Percentiles rank a stretch among this genome's conserved stretches.
Conservation (phyloP, 306 rosid species). For the Citrullus mucosospermus region DNA sequence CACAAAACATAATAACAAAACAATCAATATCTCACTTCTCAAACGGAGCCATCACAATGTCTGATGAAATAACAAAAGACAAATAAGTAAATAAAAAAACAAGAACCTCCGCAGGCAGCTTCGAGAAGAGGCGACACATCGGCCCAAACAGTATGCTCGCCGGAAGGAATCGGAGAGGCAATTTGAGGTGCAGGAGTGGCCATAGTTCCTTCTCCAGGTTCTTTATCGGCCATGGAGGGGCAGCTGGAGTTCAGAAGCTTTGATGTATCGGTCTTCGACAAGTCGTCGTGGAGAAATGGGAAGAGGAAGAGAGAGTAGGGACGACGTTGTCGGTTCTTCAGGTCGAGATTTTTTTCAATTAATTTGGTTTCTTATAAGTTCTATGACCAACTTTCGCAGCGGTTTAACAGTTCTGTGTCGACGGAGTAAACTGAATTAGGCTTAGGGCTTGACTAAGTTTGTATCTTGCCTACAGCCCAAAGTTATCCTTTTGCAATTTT, state of each 20-base stretch:
- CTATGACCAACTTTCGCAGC: neutral
- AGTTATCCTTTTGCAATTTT: no score
- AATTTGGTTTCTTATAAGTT: neutral
- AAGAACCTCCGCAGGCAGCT: conserved; percentile 67
- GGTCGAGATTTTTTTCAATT: no score
- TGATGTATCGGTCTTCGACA: neutral
- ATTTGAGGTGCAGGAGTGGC: conserved; percentile 19
- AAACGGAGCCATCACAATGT: neutral
- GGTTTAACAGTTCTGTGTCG: no score
- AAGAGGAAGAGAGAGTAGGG: neutral
- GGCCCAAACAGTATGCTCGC: conserved; percentile 71
- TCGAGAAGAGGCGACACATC: conserved; percentile 74
- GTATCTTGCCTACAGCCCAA: no score
- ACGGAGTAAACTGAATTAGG: no score
- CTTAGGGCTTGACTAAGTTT: no score
- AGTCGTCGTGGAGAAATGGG: neutral
- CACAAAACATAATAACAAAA: neutral
- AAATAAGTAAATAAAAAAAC: neutral
- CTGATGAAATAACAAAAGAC: neutral
- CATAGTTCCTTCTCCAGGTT: conserved; percentile 16
- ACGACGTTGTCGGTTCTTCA: neutral
- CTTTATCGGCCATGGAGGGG: conserved; percentile 11
- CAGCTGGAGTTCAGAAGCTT: neutral
- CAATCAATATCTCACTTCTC: neutral
- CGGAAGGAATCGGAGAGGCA: conserved; percentile 48